Evolutionary conservation across 1,139 yeast genomes (phyloP).

Genomic region (Diutina neorugosa): DNA sequence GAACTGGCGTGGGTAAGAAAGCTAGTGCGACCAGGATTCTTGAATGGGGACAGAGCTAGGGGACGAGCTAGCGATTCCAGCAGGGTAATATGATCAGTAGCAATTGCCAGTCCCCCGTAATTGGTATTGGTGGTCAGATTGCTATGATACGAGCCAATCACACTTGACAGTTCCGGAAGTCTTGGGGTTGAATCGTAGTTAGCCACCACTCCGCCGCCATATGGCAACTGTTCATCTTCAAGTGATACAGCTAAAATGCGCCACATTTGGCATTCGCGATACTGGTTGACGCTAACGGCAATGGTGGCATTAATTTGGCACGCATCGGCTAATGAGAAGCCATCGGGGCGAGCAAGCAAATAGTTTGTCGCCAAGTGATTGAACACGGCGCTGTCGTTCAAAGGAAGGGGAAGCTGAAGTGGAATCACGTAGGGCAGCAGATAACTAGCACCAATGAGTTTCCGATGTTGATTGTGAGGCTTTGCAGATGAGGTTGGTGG

Average conservation of each 20-base stretch:
- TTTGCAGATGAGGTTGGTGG: not conserved
- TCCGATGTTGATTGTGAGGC: not conserved
- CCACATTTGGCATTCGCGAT: slow-evolving; percentile 63
- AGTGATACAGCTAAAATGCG: slow-evolving; percentile 45
- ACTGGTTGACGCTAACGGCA: slow-evolving; percentile 41
- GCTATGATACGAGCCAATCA: slow-evolving; percentile 33
- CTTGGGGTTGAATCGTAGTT: slow-evolving; percentile 16
- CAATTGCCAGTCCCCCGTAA: slow-evolving; percentile 16
- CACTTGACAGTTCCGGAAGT: slow-evolving; percentile 29
- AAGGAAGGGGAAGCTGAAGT: slow-evolving; percentile 28
- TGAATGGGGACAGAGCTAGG: not conserved
- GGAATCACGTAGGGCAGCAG: slow-evolving; percentile 33
- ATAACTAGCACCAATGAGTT: not conserved
- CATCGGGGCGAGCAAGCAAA: slow-evolving; percentile 33
- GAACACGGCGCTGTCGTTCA: slow-evolving; percentile 31
- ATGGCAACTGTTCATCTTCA: slow-evolving; percentile 23
- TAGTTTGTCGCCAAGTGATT: slow-evolving; percentile 31
- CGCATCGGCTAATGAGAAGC: slow-evolving; percentile 36
- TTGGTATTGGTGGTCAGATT: slow-evolving; percentile 32
- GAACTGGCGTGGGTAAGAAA: not conserved
- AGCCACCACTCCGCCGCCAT: not conserved
- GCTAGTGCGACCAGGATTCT: not conserved
- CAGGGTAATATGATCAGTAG: not conserved
- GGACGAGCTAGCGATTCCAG: not conserved
- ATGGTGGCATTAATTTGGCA: slow-evolving; percentile 49